Base-by-base conservation (phyloP, 164 flowering plant genomes). In the Vitis rotundifolia region DNA sequence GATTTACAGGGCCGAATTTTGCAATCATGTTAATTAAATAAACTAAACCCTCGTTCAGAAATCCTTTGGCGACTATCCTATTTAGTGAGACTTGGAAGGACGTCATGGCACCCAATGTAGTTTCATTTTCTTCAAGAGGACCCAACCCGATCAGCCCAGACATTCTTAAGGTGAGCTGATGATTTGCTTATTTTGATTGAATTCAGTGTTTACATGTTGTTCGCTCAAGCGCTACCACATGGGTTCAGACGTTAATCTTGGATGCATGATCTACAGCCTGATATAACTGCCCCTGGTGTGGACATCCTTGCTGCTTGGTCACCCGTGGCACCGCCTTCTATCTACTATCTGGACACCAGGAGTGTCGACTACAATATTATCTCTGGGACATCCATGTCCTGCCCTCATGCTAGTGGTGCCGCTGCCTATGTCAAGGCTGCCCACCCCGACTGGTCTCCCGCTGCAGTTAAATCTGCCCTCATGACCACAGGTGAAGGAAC, bases 351-450 rank as follows among this genome's bases (percentile, higher is more conserved):
- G 2, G 85, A 82, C 66, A 67, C 49, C 2, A 71, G 82, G 71
- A 66, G 66, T 19, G 78, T 81, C 19, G 64, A 74, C 0, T 83
- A 49, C 75, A 81, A 81, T 73, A 53, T 84, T 11, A 68, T 76
- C 60, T 79, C 85, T 0, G 85, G 88, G 28, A 85, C 88, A 22
- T 83, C 88, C 66, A 83, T 85, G 86, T 77, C 89, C 26, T 79
- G 86, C 73, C 86, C 89, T 2, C 86, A 85, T 50, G 84, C 67
- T 12, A 70, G 73, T 52, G 85, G 83, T 19, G 78, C 77, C 9
- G 89, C 88, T 0, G 85, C 88, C 55, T 79, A 72, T 58, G 73
- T 84, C 47, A 86, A 78, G 68, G 68, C 86, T 26, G 55, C 57
- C 31, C 84, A 84, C 49, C 87, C 87, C 7, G 48, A 61, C 2